phyloP scores from a whole-genome alignment of 2,329 filamentous ascomycete genomes.

The Aspergillus pseudoterreus region DNA sequence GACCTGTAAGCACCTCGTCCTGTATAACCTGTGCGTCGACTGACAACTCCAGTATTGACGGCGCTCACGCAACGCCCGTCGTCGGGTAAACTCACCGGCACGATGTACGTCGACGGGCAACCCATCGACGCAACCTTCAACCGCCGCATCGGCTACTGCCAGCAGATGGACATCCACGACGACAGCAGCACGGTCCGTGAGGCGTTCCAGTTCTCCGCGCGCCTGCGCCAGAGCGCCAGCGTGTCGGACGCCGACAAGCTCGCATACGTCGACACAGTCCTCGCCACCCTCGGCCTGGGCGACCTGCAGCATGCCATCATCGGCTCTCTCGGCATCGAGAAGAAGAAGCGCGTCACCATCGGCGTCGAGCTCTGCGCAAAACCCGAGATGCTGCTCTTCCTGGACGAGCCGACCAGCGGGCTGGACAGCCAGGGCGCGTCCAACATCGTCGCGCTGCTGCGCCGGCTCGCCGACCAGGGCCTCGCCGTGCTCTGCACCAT shows the following conservation, averaged over 20 bases:
- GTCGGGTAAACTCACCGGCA: slow-evolving; percentile 56
- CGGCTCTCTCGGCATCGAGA: slow-evolving; percentile 58
- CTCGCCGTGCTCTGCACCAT: slow-evolving; percentile 68
- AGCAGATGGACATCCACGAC: slow-evolving; percentile 67
- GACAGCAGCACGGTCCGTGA: slow-evolving; percentile 62
- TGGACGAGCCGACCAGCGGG: slow-evolving; percentile 65
- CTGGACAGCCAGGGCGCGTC: slow-evolving; percentile 63
- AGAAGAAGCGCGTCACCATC: slow-evolving; percentile 65
- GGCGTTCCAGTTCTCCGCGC: slow-evolving; percentile 62
- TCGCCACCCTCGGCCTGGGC: slow-evolving; percentile 57
- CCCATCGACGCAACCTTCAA: slow-evolving; percentile 58
- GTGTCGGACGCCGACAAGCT: slow-evolving; percentile 55
- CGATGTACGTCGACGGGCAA: slow-evolving; percentile 62
- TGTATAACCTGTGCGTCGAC: background rate
- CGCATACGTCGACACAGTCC: slow-evolving; percentile 59
- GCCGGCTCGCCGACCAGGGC: slow-evolving; percentile 59
- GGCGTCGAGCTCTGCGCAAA: slow-evolving; percentile 66
- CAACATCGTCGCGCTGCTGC: slow-evolving; percentile 60
- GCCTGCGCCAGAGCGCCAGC: slow-evolving; percentile 53
- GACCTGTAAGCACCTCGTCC: slow-evolving; percentile 23
- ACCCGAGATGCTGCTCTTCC: slow-evolving; percentile 61
- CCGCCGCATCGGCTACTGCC: slow-evolving; percentile 63
- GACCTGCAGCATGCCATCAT: slow-evolving; percentile 62
- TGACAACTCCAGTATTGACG: slow-evolving; percentile 58
- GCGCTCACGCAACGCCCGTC: slow-evolving; percentile 66